Evolutionary conservation across 2,329 filamentous ascomycete genomes (phyloP).

Genomic region (Colletotrichum sp.): DNA sequence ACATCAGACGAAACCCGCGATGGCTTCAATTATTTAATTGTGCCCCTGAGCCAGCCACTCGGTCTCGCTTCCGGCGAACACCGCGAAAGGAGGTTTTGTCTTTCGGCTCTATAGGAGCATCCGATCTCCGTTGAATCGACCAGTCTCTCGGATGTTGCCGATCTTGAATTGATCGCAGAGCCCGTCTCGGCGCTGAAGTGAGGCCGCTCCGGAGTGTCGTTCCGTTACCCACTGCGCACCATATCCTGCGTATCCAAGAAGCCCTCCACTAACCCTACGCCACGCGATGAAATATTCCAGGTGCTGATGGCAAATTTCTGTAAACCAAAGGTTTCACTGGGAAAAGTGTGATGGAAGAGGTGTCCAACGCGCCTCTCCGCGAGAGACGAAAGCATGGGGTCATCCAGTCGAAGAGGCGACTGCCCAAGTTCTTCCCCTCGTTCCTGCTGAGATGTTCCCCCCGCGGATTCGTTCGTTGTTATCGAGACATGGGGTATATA

Average conservation of each 20-base stretch:
- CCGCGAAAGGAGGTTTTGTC: not conserved
- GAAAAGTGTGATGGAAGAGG: not conserved
- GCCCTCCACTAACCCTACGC: not conserved
- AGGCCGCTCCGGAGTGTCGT: not conserved
- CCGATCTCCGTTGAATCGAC: not conserved
- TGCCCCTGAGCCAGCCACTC: not conserved
- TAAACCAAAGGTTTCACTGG: not conserved
- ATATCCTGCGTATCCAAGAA: not conserved
- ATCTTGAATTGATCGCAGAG: not conserved
- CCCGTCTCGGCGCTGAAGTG: not conserved
- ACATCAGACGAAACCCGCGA: not conserved
- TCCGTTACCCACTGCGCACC: not conserved
- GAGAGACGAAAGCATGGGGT: not conserved
- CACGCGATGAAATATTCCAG: not conserved
- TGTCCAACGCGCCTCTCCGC: rapidly evolving
- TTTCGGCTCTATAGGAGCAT: not conserved
- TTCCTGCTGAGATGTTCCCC: not conserved
- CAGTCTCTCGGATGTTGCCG: not conserved
- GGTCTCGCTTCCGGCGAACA: not conserved
- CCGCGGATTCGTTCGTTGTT: not conserved
- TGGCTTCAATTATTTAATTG: not conserved
- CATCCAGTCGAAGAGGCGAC: not conserved
- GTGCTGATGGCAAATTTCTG: not conserved
- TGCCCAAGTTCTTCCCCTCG: not conserved
- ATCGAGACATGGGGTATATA: not conserved